Conservation (phyloP, 768 basidiomycete genomes). For the Suillus clintonianus region DNA sequence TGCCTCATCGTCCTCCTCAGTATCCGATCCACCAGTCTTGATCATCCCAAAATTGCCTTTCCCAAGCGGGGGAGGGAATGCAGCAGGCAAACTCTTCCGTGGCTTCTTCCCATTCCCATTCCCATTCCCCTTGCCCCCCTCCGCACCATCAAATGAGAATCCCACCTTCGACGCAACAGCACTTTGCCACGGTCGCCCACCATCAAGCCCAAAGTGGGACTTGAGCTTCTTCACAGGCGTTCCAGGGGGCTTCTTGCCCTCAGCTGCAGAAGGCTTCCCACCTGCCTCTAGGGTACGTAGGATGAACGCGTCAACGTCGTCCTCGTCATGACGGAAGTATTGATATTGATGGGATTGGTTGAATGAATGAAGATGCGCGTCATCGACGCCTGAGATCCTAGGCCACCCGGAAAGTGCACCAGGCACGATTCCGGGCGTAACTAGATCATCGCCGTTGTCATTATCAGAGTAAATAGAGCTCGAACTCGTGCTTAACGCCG, state of each 20-base stretch:
- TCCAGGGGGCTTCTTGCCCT: conserved; percentile 67
- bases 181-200: conserved; percentile 78
- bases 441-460: conserved; percentile 56
- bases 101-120: conserved; percentile 46
- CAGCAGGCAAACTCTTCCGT: conserved; percentile 76
- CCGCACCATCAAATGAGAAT: conserved; percentile 46
- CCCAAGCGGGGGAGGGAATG: conserved; percentile 51
- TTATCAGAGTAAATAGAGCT: conserved; percentile 58
- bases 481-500: conserved; percentile 48
- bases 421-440: conserved; percentile 66
- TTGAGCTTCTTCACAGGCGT: conserved; percentile 81
- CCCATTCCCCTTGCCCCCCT: conserved; percentile 31
- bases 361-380: conserved; percentile 20
- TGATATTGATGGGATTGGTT: conserved; percentile 4
- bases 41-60: conserved; percentile 30
- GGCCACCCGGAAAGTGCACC: conserved; percentile 67
- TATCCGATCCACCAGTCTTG: conserved; percentile 50
- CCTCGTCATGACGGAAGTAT: conserved; percentile 26
- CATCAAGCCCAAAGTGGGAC: conserved; percentile 51
- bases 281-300: conserved; percentile 64
- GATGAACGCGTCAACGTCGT: conserved; percentile 71
- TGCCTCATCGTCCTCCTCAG: conserved; percentile 61
- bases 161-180: conserved; percentile 70
- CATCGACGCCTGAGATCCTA: conserved; percentile 43
- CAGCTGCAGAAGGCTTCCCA: conserved; percentile 46